Evolutionary conservation across 345 rosid genomes (phyloP).

Genomic region (Hypericum perforatum): DNA sequence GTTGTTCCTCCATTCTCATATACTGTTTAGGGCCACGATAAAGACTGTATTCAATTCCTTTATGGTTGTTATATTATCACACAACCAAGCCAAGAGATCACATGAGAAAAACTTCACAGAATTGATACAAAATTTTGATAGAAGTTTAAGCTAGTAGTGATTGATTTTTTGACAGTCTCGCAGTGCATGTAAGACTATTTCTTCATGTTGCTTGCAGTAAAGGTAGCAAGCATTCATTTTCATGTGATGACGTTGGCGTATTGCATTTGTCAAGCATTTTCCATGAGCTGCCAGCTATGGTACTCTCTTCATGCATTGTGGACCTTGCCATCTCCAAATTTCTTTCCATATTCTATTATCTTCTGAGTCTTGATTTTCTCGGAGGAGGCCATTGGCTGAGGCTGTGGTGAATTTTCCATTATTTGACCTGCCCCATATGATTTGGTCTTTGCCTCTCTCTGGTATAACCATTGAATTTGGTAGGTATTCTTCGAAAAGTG

Average conservation of each 20-base stretch:
- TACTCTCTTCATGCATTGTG: background rate
- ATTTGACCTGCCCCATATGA: background rate
- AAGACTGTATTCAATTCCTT: too few species aligned
- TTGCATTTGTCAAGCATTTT: background rate
- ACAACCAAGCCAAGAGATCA: too few species aligned
- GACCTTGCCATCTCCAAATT: background rate
- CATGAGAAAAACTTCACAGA: too few species aligned
- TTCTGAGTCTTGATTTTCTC: background rate
- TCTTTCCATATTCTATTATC: background rate
- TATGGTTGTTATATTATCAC: too few species aligned
- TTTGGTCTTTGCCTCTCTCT: background rate
- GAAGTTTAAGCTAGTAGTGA: too few species aligned
- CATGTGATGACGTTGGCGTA: background rate
- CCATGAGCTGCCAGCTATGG: background rate
- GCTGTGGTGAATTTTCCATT: background rate
- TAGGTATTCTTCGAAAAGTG: background rate
- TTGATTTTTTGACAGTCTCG: background rate
- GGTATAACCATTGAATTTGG: background rate
- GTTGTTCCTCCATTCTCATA: too few species aligned
- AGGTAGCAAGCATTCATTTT: background rate
- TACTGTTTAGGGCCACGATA: too few species aligned
- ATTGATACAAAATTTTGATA: too few species aligned
- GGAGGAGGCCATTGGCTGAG: background rate
- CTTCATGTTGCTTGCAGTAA: background rate
- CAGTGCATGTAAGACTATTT: background rate